Evolutionary conservation across 192 early-diverging fungal genomes (phyloP), one percentile per base, ranked within the genome.

Genomic region (Kappamyces sp.): DNA sequence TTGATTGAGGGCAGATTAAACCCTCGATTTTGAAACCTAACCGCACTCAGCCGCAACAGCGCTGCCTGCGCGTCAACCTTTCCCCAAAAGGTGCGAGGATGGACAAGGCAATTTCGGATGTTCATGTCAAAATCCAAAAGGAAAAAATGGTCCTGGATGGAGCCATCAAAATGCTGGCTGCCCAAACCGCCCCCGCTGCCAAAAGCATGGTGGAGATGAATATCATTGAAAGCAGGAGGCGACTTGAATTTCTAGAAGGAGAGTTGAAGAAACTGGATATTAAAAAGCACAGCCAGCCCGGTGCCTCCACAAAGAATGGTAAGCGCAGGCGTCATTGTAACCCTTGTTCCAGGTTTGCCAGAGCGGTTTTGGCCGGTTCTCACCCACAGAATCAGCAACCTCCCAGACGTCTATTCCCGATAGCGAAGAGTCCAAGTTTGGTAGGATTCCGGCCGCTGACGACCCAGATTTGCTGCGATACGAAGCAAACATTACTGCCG

Each of bases 81-180:
- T 23, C 23, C 23, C 23, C 23, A 23, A 23, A 44, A 44, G 13
- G 43, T 9, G 43, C 8, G 51, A 75, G 76, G 64, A 48, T 78
- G 49, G 82, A 86, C 60, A 79, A 71, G 51, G 80, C 84, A 37
- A 86, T 88, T 64, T 75, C 76, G 63, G 83, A 87, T 59, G 66
- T 85, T 43, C 74, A 78, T 46, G 77, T 77, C 53, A 87, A 86
- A 66, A 73, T 89, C 49, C 74, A 80, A 42, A 83, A 72, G 36
- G 87, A 89, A 74, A 68, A 84, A 43, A 80, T 71, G 51, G 76
- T 86, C 65, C 75, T 80, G 62, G 83, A 86, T 54, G 87, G 82
- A 58, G 79, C 87, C 40, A 73, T 77, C 3, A 75, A 83, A 61
- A 74, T 90, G 74, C 73, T 76, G 8, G 37, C 77, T 78, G 68